Evolutionary conservation across 2,329 filamentous ascomycete genomes (phyloP).

Genomic region (Penicillium paneum): DNA sequence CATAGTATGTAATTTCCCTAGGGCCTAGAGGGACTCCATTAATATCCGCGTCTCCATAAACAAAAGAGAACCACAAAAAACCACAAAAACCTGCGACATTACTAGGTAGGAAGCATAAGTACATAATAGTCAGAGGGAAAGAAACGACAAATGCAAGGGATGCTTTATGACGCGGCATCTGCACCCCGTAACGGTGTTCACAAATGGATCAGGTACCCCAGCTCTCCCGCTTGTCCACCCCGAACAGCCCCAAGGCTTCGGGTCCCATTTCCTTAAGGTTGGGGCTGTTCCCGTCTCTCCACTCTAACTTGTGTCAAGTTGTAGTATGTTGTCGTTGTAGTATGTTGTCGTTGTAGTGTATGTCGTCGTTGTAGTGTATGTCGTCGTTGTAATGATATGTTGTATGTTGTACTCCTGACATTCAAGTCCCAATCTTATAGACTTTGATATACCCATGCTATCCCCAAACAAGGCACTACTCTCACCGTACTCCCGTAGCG

Average conservation of each 20-base stretch:
- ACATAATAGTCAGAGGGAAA: not conserved
- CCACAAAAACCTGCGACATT: not conserved
- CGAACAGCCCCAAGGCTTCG: slow-evolving; percentile 1
- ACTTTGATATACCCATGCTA: not conserved
- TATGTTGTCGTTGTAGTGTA: no score
- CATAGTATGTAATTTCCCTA: not conserved
- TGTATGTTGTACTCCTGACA: not conserved
- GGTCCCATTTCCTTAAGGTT: slow-evolving; percentile 13
- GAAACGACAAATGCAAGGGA: slow-evolving; percentile 3
- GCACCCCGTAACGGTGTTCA: not conserved
- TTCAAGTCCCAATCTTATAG: not conserved
- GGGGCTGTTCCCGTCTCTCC: slow-evolving; percentile 12
- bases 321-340: no score
- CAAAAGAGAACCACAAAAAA: not conserved
- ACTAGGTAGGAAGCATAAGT: not conserved
- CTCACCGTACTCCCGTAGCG: not conserved
- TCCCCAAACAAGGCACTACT: not conserved
- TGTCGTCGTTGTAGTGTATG: no score
- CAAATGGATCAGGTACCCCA: not conserved
- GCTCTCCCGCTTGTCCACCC: slow-evolving; percentile 2
- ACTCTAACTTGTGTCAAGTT: not conserved
- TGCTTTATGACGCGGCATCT: slow-evolving; percentile 6
- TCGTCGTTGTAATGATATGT: no score
- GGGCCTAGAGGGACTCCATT: not conserved
- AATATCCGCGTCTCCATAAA: slow-evolving; percentile 2